These are phyloP conservation scores for Aspergillus sclerotialis DNA, from an alignment of 2,329 filamentous ascomycete species.

Conservation along the genomic window DNA sequence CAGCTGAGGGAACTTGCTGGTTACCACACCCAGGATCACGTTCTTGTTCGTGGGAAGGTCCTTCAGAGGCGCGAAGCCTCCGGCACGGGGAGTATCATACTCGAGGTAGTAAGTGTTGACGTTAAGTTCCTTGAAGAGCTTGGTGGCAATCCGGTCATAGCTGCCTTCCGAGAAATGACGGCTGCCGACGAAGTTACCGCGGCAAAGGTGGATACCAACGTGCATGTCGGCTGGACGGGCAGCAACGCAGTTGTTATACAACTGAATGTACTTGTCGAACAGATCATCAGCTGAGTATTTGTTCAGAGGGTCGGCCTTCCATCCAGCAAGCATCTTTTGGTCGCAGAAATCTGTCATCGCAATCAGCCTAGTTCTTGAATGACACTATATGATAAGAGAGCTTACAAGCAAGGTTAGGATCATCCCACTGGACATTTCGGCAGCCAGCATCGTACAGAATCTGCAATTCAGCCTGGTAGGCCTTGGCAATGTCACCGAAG, in stretches of 20 bases:
- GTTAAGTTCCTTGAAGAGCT: constrained; percentile 57
- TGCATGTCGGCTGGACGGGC: constrained; percentile 63
- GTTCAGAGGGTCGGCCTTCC: constrained; percentile 62
- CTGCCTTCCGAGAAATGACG: constrained; percentile 61
- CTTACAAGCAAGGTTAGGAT: constrained; percentile 61
- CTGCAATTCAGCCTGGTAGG: constrained; percentile 57
- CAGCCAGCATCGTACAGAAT: constrained; percentile 57
- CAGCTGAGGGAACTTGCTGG: constrained; percentile 55
- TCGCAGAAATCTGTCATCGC: constrained; percentile 63
- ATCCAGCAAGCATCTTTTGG: constrained; percentile 63
- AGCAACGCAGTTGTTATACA: constrained; percentile 66
- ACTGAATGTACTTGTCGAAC: constrained; percentile 66
- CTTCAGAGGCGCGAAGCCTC: constrained; percentile 59
- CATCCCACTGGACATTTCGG: constrained; percentile 62
- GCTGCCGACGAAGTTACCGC: constrained; percentile 57
- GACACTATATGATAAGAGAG: background rate
- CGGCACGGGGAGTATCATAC: constrained; percentile 59
- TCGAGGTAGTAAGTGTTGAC: constrained; percentile 64
- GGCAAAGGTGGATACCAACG: constrained; percentile 69
- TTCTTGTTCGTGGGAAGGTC: constrained; percentile 55
- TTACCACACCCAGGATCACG: constrained; percentile 58
- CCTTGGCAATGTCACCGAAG: constrained; percentile 58
- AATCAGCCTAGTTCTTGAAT: constrained; percentile 3
- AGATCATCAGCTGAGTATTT: constrained; percentile 62
- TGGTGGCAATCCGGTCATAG: constrained; percentile 61